These are phyloP conservation scores for Pugionium cornutum DNA, from an alignment of 345 rosid species.

Conservation along the genomic window DNA sequence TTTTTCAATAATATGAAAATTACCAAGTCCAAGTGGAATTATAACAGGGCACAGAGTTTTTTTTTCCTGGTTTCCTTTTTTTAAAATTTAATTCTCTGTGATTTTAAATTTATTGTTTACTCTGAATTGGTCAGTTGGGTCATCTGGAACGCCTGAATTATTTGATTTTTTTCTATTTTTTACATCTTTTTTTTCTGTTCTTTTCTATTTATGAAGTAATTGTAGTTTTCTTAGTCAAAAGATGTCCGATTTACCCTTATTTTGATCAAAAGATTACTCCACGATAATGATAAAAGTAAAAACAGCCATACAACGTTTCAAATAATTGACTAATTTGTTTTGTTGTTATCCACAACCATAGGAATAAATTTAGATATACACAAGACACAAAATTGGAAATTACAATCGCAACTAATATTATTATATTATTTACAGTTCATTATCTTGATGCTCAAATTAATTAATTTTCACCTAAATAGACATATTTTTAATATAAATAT, in stretches of 20 bases:
- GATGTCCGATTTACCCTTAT: constrained; percentile 22
- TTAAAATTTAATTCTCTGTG: constrained; percentile 10
- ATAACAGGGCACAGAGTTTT: constrained; percentile 25
- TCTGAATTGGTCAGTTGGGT: constrained; percentile 64
- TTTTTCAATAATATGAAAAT: constrained; percentile 37
- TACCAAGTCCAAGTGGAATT: constrained; percentile 44
- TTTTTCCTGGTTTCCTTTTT: not conserved
- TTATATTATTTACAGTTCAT: constrained; percentile 29
- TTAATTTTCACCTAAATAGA: constrained; percentile 7
- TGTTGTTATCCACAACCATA: constrained; percentile 35
- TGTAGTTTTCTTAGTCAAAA: constrained; percentile 34
- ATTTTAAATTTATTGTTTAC: constrained; percentile 30
- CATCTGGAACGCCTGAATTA: constrained; percentile 67
- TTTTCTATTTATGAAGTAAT: constrained; percentile 30
- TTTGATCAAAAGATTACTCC: constrained; percentile 15
- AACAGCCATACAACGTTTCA: constrained; percentile 28
- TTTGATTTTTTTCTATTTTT: constrained; percentile 38
- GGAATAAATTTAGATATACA: constrained; percentile 30
- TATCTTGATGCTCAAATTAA: not conserved
- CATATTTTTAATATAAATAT: not conserved
- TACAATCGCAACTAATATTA: not conserved
- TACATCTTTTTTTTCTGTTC: constrained; percentile 12
- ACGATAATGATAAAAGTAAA: constrained; percentile 3
- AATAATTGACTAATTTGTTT: constrained; percentile 17
- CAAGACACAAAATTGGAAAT: constrained; percentile 21